Percentiles rank a stretch among this genome's conserved stretches.
Evolutionary conservation across 441 rosid species (phyloP).

Genomic region (Viola pubescens): DNA sequence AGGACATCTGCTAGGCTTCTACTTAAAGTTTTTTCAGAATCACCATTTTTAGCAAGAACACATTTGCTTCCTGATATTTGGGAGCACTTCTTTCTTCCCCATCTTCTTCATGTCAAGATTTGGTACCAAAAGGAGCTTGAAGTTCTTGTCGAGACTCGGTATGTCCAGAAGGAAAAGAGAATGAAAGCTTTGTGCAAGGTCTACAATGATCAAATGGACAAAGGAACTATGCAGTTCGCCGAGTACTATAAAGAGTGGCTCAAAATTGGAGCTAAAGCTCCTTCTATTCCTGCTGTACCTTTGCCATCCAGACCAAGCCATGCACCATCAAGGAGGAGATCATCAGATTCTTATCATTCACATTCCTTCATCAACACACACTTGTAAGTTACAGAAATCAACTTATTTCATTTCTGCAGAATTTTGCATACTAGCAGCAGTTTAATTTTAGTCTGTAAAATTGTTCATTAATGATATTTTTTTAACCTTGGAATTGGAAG

Average conservation of each 20-base stretch:
- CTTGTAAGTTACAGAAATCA: constrained; percentile 31
- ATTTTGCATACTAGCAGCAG: not conserved
- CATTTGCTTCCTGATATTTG: constrained; percentile 60
- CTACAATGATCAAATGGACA: constrained; percentile 38
- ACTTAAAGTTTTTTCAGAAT: constrained; percentile 48
- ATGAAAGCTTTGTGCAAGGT: constrained; percentile 31
- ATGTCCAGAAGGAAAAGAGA: constrained; percentile 26
- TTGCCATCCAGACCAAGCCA: constrained; percentile 31
- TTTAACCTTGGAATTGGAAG: constrained; percentile 19
- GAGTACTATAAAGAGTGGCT: constrained; percentile 49
- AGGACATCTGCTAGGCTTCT: constrained; percentile 39
- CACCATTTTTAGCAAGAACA: constrained; percentile 49
- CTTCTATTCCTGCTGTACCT: constrained; percentile 40
- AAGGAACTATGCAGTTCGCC: constrained; percentile 45
- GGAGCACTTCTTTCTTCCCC: constrained; percentile 64
- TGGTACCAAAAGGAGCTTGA: constrained; percentile 50
- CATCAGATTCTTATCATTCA: constrained; percentile 38
- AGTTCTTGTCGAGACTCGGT: constrained; percentile 19
- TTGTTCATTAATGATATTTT: constrained; percentile 8
- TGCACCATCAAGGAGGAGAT: constrained; percentile 35
- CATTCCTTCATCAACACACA: constrained; percentile 27
- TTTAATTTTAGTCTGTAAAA: not conserved
- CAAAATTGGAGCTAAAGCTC: constrained; percentile 37
- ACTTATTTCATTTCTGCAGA: not conserved
- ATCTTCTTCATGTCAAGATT: constrained; percentile 55